Evolutionary conservation across 441 rosid species (phyloP).

Genomic region (Euphorbia corollata): DNA sequence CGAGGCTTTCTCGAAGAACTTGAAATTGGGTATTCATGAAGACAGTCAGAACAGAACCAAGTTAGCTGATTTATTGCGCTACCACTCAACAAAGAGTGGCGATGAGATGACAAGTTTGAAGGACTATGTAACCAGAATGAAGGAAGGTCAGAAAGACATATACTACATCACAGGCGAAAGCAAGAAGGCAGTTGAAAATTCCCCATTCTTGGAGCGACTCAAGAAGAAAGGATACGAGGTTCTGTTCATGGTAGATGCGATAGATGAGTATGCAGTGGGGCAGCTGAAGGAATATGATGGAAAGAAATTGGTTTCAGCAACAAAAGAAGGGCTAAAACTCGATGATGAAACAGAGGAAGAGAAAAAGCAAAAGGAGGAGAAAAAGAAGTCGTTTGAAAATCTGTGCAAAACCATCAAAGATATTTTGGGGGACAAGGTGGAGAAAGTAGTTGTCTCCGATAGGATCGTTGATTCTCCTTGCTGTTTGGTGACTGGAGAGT

Average conservation of each 20-base stretch:
- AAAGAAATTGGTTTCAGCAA: constrained; percentile 80
- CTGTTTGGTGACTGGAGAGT: constrained; percentile 77
- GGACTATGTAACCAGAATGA: constrained; percentile 89
- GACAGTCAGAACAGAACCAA: constrained; percentile 82
- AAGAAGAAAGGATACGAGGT: constrained; percentile 87
- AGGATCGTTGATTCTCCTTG: constrained; percentile 85
- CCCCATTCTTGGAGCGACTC: constrained; percentile 86
- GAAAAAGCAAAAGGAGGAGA: constrained; percentile 61
- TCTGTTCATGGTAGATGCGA: constrained; percentile 81
- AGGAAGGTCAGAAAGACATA: constrained; percentile 84
- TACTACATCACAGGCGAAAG: constrained; percentile 88
- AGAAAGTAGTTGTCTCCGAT: constrained; percentile 77
- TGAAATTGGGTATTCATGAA: constrained; percentile 78
- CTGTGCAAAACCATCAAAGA: constrained; percentile 83
- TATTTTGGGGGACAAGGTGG: constrained; percentile 69
- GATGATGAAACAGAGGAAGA: constrained; percentile 79
- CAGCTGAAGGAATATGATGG: constrained; percentile 84
- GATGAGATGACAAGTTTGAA: constrained; percentile 80
- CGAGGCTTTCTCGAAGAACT: constrained; percentile 77
- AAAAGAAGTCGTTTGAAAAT: constrained; percentile 58
- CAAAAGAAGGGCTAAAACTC: constrained; percentile 73
- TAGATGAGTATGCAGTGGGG: constrained; percentile 82
- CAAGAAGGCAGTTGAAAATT: constrained; percentile 92
- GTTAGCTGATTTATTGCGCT: constrained; percentile 75
- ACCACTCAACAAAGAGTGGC: constrained; percentile 84